Evolutionary conservation across 345 rosid genomes (phyloP).

Genomic region (Lepidium sativum): DNA sequence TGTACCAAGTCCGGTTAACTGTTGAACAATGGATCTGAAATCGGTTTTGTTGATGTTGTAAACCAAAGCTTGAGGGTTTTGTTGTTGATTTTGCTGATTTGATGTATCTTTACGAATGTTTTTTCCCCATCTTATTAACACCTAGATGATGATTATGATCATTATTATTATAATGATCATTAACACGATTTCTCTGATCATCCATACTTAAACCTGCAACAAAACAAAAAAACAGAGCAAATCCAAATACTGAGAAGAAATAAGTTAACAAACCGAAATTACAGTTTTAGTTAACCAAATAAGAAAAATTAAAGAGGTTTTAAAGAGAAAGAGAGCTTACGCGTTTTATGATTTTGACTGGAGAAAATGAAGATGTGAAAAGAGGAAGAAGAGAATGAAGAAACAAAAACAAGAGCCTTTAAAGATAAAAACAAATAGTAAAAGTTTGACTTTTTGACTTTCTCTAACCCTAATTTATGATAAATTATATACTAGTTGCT

Average conservation of each 20-base stretch:
- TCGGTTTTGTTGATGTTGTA: constrained; percentile 94
- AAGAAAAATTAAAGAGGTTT: not conserved
- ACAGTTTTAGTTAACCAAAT: not conserved
- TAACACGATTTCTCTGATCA: constrained; percentile 55
- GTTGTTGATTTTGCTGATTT: constrained; percentile 56
- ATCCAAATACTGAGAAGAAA: not conserved
- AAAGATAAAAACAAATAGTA: not conserved
- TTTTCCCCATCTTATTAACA: constrained; percentile 73
- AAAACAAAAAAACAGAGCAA: not conserved
- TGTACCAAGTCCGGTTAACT: constrained; percentile 78
- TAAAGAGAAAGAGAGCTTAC: constrained; percentile 6
- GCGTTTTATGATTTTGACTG: constrained; percentile 18
- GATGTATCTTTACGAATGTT: constrained; percentile 72
- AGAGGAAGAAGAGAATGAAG: not conserved
- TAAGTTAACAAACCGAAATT: not conserved
- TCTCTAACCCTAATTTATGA: not conserved
- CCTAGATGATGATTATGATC: constrained; percentile 41
- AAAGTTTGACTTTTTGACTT: constrained; percentile 3
- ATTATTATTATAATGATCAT: constrained; percentile 23
- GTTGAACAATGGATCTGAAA: constrained; percentile 80
- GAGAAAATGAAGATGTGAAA: not conserved
- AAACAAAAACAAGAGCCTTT: not conserved
- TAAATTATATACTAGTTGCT: not conserved
- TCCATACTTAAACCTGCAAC: constrained; percentile 41
- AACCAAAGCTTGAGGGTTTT: constrained; percentile 93